Base-by-base conservation (phyloP, 2,329 filamentous ascomycete species). In the Lachnellula cervina region DNA sequence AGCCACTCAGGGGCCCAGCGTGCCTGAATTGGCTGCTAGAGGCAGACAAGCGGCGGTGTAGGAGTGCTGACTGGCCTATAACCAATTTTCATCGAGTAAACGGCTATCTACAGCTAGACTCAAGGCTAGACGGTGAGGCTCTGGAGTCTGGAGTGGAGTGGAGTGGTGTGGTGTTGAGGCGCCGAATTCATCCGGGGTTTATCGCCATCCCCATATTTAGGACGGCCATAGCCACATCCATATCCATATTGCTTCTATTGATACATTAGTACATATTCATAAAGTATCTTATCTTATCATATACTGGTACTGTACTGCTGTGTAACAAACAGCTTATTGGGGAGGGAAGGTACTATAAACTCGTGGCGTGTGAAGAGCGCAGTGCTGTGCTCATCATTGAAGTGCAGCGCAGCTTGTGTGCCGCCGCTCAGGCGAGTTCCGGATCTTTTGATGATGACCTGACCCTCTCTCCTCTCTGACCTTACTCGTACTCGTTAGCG, bases 11-110 rank as follows among this genome's bases (percentile, higher is more conserved):
- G 6, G 17, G 11, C 5, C 28, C 44, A 21, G 21, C 21, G 21
- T 21, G 21, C 21, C 21, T 21, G 3, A 32, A 32, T 11, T 9
- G 8, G 8, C 28, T 32, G 8, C 28, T 32, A 32, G 28, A 32
- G 50, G 48, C 8, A 46, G n/a, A 13, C 38, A 52, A 49, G 25
- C 19, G n/a, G 13, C 40, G 14, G 19, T 13, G 40, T n/a, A 43
- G 14, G n/a, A 11, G 42, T 23, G 13, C 42, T 9, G 42, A 14
- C 28, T 13, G 44, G 23, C 55, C 49, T 55, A 54, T 62, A 51
- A 40, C 51, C 14, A 54, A 46, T 64, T 61, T 60, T 32, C 23
- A 64, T 62, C 58, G 60, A 64, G 60, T 64, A 61, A 64, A 60
- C 25, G 42, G 28, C 17, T 21, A 21, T 42, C 34, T 11, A 32